These are phyloP conservation scores for Lophiotrema nucula DNA, from an alignment of 495 filamentous ascomycete genomes.

Conservation along the genomic window DNA sequence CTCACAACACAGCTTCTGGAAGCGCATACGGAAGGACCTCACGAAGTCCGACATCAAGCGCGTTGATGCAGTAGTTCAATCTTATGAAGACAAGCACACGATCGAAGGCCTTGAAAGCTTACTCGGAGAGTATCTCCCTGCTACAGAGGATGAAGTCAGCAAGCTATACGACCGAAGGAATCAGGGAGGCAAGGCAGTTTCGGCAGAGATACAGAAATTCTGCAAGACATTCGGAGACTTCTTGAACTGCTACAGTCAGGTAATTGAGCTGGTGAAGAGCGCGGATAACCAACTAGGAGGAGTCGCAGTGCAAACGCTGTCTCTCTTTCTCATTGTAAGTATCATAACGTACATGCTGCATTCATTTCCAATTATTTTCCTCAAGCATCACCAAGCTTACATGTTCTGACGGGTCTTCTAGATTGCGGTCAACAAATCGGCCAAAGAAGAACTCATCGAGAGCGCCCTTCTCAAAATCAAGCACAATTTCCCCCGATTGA, in stretches of 20 bases:
- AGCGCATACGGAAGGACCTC: not conserved
- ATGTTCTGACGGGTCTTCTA: no score
- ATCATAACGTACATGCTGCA: no score
- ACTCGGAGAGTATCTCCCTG: not conserved
- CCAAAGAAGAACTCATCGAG: not conserved
- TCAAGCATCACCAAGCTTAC: no score
- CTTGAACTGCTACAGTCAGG: not conserved
- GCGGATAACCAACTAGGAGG: not conserved
- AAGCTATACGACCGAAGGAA: not conserved
- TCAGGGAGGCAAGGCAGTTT: not conserved
- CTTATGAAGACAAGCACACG: not conserved
- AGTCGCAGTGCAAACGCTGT: not conserved
- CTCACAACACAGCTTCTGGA: not conserved
- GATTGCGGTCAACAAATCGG: not conserved
- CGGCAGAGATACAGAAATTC: not conserved
- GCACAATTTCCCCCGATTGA: not conserved
- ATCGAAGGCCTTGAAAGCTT: not conserved
- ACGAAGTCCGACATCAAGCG: not conserved
- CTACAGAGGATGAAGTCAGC: not conserved
- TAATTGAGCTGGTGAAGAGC: not conserved
- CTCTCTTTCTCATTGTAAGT: not conserved
- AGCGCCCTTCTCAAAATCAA: not conserved
- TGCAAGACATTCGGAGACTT: not conserved
- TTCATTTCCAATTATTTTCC: no score
- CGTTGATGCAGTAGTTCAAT: not conserved